These are phyloP conservation scores for Holtermannia corniformis DNA, from an alignment of 768 basidiomycete species.

Conservation along the genomic window DNA sequence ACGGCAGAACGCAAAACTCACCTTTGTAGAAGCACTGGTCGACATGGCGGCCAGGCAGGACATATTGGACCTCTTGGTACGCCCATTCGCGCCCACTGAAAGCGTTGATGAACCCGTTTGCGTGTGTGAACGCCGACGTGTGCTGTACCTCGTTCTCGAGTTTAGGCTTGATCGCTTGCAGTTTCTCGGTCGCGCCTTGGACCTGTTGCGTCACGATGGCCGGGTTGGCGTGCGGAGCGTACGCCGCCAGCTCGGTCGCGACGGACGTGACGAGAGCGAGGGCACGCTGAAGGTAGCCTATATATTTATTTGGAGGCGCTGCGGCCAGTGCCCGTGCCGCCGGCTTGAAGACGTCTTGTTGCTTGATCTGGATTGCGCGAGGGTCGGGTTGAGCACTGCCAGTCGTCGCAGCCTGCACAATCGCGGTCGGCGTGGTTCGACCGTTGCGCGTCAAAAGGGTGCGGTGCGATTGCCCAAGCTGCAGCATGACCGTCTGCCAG, in stretches of 20 bases:
- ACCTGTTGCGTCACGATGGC: constrained; percentile 5
- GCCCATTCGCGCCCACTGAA: constrained; percentile 17
- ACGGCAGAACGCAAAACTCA: not conserved
- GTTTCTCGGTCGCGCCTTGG: constrained; percentile 4
- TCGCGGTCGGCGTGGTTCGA: not conserved
- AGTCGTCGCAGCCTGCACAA: constrained; percentile 2
- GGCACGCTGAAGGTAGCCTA: constrained; percentile 21
- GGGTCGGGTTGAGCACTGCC: constrained; percentile 11
- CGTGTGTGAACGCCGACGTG: not conserved
- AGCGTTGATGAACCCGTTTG: not conserved
- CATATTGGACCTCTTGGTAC: constrained; percentile 4
- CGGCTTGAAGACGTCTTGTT: constrained; percentile 30
- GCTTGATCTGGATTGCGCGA: constrained; percentile 18
- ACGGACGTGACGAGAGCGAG: constrained; percentile 11
- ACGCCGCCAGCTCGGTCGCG: constrained; percentile 12
- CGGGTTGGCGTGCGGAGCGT: constrained; percentile 5
- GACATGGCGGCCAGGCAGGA: constrained; percentile 5
- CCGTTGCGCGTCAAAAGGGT: constrained; percentile 11
- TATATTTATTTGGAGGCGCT: constrained; percentile 1
- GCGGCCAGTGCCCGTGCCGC: constrained; percentile 13
- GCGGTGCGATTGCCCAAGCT: constrained; percentile 17
- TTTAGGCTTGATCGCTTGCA: constrained; percentile 11
- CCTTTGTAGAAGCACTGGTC: constrained; percentile 3
- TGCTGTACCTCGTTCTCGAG: constrained; percentile 7
- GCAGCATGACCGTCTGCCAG: constrained; percentile 26